Evolutionary conservation across 345 rosid species (phyloP), one percentile per base, ranked within the genome.

Genomic region (Eucalyptus tenuipes): DNA sequence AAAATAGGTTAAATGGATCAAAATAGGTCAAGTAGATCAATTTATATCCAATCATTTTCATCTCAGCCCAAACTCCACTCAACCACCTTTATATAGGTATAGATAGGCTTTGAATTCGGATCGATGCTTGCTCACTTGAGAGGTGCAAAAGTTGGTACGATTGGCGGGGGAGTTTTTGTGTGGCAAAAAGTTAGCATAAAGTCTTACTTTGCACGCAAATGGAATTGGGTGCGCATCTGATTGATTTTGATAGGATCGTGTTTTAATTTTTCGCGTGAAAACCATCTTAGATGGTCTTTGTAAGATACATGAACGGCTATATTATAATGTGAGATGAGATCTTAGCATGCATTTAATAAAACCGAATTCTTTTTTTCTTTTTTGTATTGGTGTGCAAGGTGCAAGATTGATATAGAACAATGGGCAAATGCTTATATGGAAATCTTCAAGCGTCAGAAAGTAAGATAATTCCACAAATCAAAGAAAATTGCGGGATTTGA

Each of bases 381-480:
- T 31, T 20, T 20, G 25, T 52, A 52, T 52, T 52, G 25, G 10
- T 52, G 57, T 20, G 57, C 5, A 52, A 0, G 57, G 25, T 7
- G 57, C 10, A 2, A 52, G 25, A 52, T 52, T 8, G 25, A 52
- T 52, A 20, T 20, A 52, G 25, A 52, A 52, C 25, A 52, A 52
- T 52, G 25, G 57, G 2, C 3, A 52, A 52, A 52, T 52, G 25
- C 25, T 52, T 52, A 52, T 52, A 52, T 52, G 25, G 20, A 20
- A 52, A 20, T 52, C 25, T 52, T 20, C 5, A 8, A 52, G 4
- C 5, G 2, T 20, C 4, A 20, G 3, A 20, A 52, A 25, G 20
- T 25, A 2, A 3, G 0, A 0, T 18, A 52, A 0, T 52, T 2
- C 25, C 25, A 52, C 5, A 20, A 52, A 52, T 52, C 5, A 20